A percentile compares a stretch with the other conserved stretches of the same genome.
These are phyloP conservation scores for Raffaelea ambrosiae DNA, from an alignment of 2,329 filamentous ascomycete genomes.

Conservation along the genomic window DNA sequence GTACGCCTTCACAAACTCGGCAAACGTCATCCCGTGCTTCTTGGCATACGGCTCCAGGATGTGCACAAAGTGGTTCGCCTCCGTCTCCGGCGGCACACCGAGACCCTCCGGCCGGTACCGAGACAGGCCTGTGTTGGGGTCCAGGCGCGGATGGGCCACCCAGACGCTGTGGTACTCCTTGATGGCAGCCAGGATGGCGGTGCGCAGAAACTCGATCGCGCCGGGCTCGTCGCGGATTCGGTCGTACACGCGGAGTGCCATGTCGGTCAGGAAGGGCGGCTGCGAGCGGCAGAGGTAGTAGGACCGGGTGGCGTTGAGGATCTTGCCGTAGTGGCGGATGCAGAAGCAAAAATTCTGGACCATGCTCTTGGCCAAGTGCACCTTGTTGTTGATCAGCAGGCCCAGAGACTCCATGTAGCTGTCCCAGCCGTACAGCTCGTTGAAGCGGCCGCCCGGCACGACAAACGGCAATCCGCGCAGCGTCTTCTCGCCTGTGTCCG, in stretches of 20 bases:
- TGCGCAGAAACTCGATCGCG: conserved; percentile 70
- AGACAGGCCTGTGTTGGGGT: conserved; percentile 70
- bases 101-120: conserved; percentile 76
- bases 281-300: conserved; percentile 95
- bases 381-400: conserved; percentile 73
- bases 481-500: conserved; percentile 58
- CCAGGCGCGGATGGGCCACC: conserved; percentile 69
- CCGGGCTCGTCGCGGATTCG: conserved; percentile 81
- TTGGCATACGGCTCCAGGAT: conserved; percentile 72
- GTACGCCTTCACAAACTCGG: conserved; percentile 83
- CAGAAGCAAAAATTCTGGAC: conserved; percentile 96
- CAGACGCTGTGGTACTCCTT: conserved; percentile 94
- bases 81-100: conserved; percentile 86
- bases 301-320: conserved; percentile 90
- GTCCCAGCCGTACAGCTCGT: conserved; percentile 97
- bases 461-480: conserved; percentile 83
- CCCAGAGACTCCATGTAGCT: conserved; percentile 97
- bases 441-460: conserved; percentile 96
- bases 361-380: conserved; percentile 87
- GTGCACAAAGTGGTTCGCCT: conserved; percentile 78
- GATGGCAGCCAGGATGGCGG: conserved; percentile 80
- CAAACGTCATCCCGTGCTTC: conserved; percentile 74
- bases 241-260: conserved; percentile 90
- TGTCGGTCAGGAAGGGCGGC: conserved; percentile 93
- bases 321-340: conserved; percentile 97